Base-by-base conservation (phyloP, 139 green algal genomes). In the Coccomyxa sp. region DNA sequence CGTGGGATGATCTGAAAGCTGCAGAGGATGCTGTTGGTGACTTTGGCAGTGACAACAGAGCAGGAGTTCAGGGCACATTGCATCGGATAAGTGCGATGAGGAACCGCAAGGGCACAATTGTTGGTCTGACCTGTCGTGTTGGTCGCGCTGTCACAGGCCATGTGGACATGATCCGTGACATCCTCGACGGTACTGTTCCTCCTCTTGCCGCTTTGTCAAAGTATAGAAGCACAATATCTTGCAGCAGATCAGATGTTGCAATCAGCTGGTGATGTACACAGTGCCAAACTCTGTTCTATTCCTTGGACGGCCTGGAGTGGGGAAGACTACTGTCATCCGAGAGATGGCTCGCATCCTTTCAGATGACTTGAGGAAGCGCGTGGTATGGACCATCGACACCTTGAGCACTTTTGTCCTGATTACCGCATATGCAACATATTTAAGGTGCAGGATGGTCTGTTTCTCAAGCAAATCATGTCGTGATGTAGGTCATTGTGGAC, bases 101-200 rank as follows among this genome's bases (percentile, higher is more conserved):
- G 74, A 98, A 98, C 88, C 88, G 97, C 16, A 86, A 89, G 14
- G 96, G 81, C 14, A 83, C 85, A 31, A 91, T 99, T 67, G 92
- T 99, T 9, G 97, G 97, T 9, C 92, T 99, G 79, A 99, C 97
- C 0, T 99, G 96, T 84, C 93, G 97, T 23, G 97, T 98, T 16
- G 97, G 97, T 0, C 92, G 97, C 0, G 96, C 95, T 0, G 94
- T 99, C 14, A 95, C 90, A 10, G 97, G 97, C 51, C 95, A 98
- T 85, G 91, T 97, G 13, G 93, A 96, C 86, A 98, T 99, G 95
- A 94, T 99, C 28, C 80, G 90, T 1, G 96, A 99, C 87, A 89
- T 99, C 0, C 87, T 99, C 79, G 88, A 93, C 17, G 85, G 81
- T 88, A 84, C 59, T 82, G 15, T 51, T 51, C 38, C 38, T 51